A percentile compares a stretch with the other conserved stretches of the same genome.
These are phyloP conservation scores for Pyrus hybrid DNA, from an alignment of 331 rosid species.

Conservation along the genomic window DNA sequence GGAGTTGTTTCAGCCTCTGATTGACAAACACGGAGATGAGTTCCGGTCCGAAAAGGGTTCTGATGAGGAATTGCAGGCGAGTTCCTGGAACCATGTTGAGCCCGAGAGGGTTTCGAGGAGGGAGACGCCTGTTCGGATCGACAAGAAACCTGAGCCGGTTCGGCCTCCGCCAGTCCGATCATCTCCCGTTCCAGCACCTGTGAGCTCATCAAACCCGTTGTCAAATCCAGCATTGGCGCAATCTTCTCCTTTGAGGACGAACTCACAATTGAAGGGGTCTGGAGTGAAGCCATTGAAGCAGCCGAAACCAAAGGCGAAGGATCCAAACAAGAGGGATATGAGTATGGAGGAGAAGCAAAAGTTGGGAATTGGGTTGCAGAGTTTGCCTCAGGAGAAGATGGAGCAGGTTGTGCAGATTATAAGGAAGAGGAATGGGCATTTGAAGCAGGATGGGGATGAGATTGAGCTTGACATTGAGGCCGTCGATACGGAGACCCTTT, in stretches of 20 bases:
- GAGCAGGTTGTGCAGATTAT: slow-evolving; percentile 91
- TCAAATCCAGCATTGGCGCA: slow-evolving; percentile 45
- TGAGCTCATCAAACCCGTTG: slow-evolving; percentile 51
- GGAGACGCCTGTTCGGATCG: slow-evolving; percentile 13
- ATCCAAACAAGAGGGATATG: slow-evolving; percentile 89
- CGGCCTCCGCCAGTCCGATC: background rate
- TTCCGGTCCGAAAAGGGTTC: slow-evolving; percentile 24
- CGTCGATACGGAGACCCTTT: slow-evolving; percentile 81
- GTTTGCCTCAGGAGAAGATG: slow-evolving; percentile 87
- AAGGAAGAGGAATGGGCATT: too few relatives aligned
- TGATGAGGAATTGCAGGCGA: slow-evolving; percentile 73
- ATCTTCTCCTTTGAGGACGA: slow-evolving; percentile 58
- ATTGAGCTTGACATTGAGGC: slow-evolving; percentile 96
- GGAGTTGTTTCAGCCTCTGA: slow-evolving; percentile 50
- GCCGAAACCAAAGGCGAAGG: slow-evolving; percentile 93
- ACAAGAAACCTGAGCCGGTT: slow-evolving; percentile 29
- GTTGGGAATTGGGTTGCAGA: slow-evolving; percentile 80
- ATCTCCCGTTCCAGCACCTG: slow-evolving; percentile 14
- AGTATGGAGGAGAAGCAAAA: slow-evolving; percentile 83
- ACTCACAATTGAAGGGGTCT: slow-evolving; percentile 42
- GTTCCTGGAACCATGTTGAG: slow-evolving; percentile 73
- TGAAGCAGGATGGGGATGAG: slow-evolving; percentile 96
- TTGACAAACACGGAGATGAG: slow-evolving; percentile 30
- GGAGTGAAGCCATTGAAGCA: slow-evolving; percentile 62
- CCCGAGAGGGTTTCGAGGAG: slow-evolving; percentile 35